Percentiles rank a stretch among this genome's conserved stretches.
These are phyloP conservation scores for Prunus campanulata DNA, from an alignment of 306 rosid species.

Conservation along the genomic window DNA sequence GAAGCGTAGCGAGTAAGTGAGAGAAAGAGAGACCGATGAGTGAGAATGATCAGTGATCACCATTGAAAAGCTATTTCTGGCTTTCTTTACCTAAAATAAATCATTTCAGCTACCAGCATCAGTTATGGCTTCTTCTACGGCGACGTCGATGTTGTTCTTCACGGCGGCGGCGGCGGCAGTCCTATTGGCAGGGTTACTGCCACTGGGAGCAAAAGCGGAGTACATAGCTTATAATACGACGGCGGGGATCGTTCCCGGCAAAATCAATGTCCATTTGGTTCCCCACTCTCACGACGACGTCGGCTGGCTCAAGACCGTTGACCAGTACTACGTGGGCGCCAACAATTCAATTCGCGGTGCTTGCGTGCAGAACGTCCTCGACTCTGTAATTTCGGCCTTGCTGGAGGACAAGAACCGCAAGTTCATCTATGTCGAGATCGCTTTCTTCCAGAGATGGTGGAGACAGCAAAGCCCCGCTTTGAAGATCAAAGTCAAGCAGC, in stretches of 20 bases:
- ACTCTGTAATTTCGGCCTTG: conserved; percentile 67
- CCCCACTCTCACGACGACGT: conserved; percentile 93
- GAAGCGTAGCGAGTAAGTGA: background rate
- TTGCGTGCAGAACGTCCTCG: conserved; percentile 78
- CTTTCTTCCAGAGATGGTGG: conserved; percentile 92
- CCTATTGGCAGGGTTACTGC: conserved; percentile 21
- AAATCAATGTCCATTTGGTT: conserved; percentile 67
- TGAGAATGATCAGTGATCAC: background rate
- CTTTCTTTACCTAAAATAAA: background rate
- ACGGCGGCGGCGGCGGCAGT: conserved; percentile 1
- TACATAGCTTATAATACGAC: conserved; percentile 67
- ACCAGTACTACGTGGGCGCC: conserved; percentile 83
- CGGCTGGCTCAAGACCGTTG: conserved; percentile 89
- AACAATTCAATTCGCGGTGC: conserved; percentile 90
- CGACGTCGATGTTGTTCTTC: conserved; percentile 21
- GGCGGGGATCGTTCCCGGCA: conserved; percentile 40
- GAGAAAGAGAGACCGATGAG: background rate
- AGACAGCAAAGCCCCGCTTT: conserved; percentile 64
- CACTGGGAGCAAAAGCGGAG: conserved; percentile 34
- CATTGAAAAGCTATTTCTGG: background rate
- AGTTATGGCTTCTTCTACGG: conserved; percentile 20
- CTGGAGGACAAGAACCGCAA: conserved; percentile 71
- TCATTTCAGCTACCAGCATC: background rate
- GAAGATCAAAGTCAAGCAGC: conserved; percentile 63
- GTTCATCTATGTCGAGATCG: conserved; percentile 79